Evolutionary conservation across 768 basidiomycete species (phyloP).

Genomic region (Podaxis sp.): DNA sequence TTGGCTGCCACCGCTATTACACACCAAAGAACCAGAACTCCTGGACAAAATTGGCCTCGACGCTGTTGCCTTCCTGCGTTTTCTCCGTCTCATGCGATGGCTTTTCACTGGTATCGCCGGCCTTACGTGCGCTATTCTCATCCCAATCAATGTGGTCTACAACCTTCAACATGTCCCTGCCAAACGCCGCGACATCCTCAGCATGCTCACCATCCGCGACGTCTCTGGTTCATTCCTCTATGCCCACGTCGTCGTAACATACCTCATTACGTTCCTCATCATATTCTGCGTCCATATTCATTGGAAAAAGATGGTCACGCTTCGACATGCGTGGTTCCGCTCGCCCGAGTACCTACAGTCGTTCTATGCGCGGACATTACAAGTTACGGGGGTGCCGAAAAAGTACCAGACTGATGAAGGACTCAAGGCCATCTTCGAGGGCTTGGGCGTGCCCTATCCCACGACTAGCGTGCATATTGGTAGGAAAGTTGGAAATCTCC

Average conservation of each 20-base stretch:
- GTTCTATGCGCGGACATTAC: slow-evolving; percentile 92
- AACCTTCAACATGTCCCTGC: slow-evolving; percentile 65
- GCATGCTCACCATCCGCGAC: slow-evolving; percentile 85
- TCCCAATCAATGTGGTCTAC: slow-evolving; percentile 86
- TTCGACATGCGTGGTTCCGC: slow-evolving; percentile 87
- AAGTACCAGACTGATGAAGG: slow-evolving; percentile 85
- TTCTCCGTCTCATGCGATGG: slow-evolving; percentile 80
- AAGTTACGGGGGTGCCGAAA: slow-evolving; percentile 76
- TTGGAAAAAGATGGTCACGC: slow-evolving; percentile 74
- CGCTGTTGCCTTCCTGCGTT: slow-evolving; percentile 89
- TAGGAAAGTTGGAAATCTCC: slow-evolving; percentile 82
- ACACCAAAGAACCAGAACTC: slow-evolving; percentile 85
- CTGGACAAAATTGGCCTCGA: slow-evolving; percentile 89
- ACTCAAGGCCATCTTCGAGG: slow-evolving; percentile 71
- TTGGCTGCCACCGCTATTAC: slow-evolving; percentile 86
- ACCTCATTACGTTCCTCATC: slow-evolving; percentile 75
- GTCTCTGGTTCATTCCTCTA: slow-evolving; percentile 71
- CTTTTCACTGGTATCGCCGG: slow-evolving; percentile 65
- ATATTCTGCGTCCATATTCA: slow-evolving; percentile 70
- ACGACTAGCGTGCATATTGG: slow-evolving; percentile 91
- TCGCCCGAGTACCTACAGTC: slow-evolving; percentile 84
- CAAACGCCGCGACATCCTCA: slow-evolving; percentile 58
- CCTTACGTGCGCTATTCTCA: slow-evolving; percentile 67
- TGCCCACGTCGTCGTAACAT: slow-evolving; percentile 81
- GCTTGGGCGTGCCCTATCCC: slow-evolving; percentile 79